phyloP scores from a whole-genome alignment of 2,329 filamentous ascomycete genomes.

The Botrytis deweyae region DNA sequence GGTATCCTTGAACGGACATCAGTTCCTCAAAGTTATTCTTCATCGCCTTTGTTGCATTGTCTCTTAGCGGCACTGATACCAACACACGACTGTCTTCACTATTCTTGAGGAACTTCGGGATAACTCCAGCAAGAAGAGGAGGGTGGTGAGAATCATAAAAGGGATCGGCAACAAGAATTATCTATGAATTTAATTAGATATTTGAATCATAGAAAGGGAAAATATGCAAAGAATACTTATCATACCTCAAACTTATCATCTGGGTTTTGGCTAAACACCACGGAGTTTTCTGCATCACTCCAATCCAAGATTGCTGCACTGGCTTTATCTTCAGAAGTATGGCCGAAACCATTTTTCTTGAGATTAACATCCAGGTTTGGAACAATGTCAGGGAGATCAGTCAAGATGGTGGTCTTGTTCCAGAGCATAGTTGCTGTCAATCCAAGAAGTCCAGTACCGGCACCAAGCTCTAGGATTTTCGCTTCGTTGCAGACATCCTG shows the following conservation, averaged over 20 bases:
- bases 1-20: constrained; percentile 10
- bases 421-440: constrained; percentile 77
- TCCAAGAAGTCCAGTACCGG: constrained; percentile 89
- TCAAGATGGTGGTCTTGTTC: constrained; percentile 66
- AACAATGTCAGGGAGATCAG: constrained; percentile 81
- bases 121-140: constrained; percentile 66
- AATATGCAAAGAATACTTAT: constrained; percentile 13
- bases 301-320: constrained; percentile 64
- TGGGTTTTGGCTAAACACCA: constrained; percentile 42
- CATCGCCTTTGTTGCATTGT: constrained; percentile 54
- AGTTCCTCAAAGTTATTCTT: constrained; percentile 5
- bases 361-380: constrained; percentile 76
- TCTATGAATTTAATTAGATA: constrained; percentile 42
- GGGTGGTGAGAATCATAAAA: constrained; percentile 87
- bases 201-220: constrained; percentile 9
- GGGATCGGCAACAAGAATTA: constrained; percentile 82
- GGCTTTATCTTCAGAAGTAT: constrained; percentile 54
- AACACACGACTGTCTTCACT: constrained; percentile 60
- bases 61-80: constrained; percentile 77
- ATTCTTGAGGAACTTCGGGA: constrained; percentile 64
- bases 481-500: not conserved
- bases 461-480: constrained; percentile 72
- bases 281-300: constrained; percentile 42
- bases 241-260: constrained; percentile 45
- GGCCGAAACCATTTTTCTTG: constrained; percentile 59